Base-by-base conservation (phyloP, 352 stramenopile genomes). In the Thraustochytrium sp. region DNA sequence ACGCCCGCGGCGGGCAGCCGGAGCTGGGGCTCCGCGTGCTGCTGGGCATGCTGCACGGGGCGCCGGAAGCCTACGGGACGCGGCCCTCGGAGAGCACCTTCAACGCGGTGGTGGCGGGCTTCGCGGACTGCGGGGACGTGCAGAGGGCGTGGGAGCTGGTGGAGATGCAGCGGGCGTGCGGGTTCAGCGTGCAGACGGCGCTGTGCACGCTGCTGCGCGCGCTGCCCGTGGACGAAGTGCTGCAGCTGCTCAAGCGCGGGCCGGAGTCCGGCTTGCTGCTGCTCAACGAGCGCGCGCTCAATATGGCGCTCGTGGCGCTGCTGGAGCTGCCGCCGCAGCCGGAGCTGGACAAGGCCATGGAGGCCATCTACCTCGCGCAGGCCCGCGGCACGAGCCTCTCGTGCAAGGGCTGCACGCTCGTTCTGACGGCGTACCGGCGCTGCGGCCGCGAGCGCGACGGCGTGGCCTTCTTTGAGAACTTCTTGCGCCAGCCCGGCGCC, bases 391-490 rank as follows among this genome's bases (percentile, higher is more conserved):
- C 34, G 16, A 18, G n/a, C 8, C 38, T 80, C 8, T 46, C 31
- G 8, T 65, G 44, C 42, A 80, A 80, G 3, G 68, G 44, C 11
- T 80, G 68, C 68, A 80, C 68, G 49, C 53, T 80, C 9, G 8
- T 80, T 18, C 44, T 80, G 5, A 51, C 49, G 4, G 68, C 68
- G 3, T 80, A 48, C 53, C n/a, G 34, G 31, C 29, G 53, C 37
- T 18, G 16, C 11, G 53, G 53, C 5, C 23, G 42, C 21, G 34
- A 46, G 37, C 68, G 68, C 44, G 68, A 80, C 3, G 68, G 34
- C 34, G 53, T 80, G 29, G n/a, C 18, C 48, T 80, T 63, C 53
- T 80, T 80, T 46, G 68, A 80, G 23, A 2, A 42, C 68, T 80
- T 72, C 49, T 21, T 80, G 46, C 0, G 3, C n/a, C 31, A 61